phyloP scores from a whole-genome alignment of 2,329 filamentous ascomycete species.

The Sodiomyces alkalinus region DNA sequence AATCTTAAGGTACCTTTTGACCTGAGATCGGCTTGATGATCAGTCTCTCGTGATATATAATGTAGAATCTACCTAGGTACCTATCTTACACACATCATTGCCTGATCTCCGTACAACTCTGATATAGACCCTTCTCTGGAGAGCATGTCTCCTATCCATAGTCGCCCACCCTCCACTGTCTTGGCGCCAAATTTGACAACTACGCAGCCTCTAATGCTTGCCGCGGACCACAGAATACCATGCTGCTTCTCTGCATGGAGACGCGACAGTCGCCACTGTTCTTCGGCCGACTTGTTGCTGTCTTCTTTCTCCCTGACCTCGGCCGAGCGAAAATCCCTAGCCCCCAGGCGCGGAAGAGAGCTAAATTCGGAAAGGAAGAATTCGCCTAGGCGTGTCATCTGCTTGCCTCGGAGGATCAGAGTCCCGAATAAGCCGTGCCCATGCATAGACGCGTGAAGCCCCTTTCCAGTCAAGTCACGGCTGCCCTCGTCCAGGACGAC shows the following conservation, averaged over 20 bases:
- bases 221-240: slow-evolving; percentile 67
- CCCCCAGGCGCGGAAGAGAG: slow-evolving; percentile 65
- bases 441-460: slow-evolving; percentile 51
- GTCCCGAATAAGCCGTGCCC: slow-evolving; percentile 69
- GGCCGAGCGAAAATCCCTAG: slow-evolving; percentile 54
- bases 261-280: slow-evolving; percentile 39
- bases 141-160: slow-evolving; percentile 68
- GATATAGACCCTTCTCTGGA: slow-evolving; percentile 57
- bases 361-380: slow-evolving; percentile 74
- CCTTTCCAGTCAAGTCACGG: slow-evolving; percentile 19
- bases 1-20: too few species aligned
- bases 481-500: slow-evolving; percentile 51
- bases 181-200: slow-evolving; percentile 82
- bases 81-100: slow-evolving; percentile 57
- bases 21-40: background rate
- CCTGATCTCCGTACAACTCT: slow-evolving; percentile 62
- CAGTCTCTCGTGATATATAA: background rate
- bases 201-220: slow-evolving; percentile 66
- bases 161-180: slow-evolving; percentile 64
- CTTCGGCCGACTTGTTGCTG: slow-evolving; percentile 21
- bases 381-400: slow-evolving; percentile 48
- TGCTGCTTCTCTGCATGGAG: slow-evolving; percentile 41
- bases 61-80: background rate
- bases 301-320: slow-evolving; percentile 27
- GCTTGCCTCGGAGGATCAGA: slow-evolving; percentile 61